phyloP scores from a whole-genome alignment of 129 eudicot genomes.

The Flaveria robusta region DNA sequence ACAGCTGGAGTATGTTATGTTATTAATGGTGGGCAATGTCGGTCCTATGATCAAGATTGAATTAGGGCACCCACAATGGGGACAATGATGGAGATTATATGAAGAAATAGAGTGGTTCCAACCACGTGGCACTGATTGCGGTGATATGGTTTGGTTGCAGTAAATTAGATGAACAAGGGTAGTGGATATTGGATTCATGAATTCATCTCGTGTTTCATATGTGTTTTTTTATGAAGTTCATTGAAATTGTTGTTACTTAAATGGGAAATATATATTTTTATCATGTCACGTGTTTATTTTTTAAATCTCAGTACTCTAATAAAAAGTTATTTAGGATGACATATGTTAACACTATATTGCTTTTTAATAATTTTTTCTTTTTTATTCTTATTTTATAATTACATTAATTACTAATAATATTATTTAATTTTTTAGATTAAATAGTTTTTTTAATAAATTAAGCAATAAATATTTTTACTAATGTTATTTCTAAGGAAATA shows the following conservation, averaged over 20 bases:
- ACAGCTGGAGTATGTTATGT: conserved; percentile 5
- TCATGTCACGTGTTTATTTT: background rate
- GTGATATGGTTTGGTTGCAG: conserved; percentile 22
- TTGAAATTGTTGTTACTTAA: no score
- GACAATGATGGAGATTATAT: conserved; percentile 20
- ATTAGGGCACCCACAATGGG: conserved; percentile 28
- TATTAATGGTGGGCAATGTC: conserved; percentile 16
- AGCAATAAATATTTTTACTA: no score
- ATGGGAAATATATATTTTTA: background rate
- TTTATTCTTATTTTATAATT: no score
- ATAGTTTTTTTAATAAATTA: no score
- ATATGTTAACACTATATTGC: no score
- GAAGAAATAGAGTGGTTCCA: conserved; percentile 28
- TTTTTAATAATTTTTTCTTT: no score
- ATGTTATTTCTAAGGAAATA: no score
- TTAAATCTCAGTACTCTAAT: no score
- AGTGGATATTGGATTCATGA: background rate
- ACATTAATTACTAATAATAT: no score
- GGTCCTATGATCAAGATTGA: conserved; percentile 24
- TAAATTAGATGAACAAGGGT: conserved; percentile 12
- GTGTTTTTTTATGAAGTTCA: background rate
- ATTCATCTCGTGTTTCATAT: conserved; percentile 11
- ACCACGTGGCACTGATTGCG: conserved; percentile 34
- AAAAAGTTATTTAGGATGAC: no score
- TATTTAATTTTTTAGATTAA: no score